Conservation (phyloP, 495 filamentous ascomycete species). For the Talaromyces stipitatus region DNA sequence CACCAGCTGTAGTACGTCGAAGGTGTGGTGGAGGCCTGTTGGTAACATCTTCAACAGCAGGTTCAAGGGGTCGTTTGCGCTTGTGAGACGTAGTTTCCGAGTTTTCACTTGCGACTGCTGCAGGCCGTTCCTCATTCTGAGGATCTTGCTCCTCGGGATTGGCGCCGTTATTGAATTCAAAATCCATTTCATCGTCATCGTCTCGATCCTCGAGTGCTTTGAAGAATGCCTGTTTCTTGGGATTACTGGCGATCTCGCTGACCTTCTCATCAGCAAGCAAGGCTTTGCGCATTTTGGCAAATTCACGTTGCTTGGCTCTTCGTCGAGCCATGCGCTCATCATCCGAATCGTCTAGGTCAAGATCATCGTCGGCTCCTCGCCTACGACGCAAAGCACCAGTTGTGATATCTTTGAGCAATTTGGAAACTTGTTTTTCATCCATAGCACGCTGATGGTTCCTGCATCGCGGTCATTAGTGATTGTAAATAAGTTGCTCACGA, state of each 20-base stretch:
- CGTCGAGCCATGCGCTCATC: constrained; percentile 72
- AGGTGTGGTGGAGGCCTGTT: constrained; percentile 55
- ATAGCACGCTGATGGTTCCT: constrained; percentile 34
- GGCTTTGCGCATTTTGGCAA: constrained; percentile 85
- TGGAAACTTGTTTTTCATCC: constrained; percentile 74
- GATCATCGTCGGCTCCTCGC: constrained; percentile 60
- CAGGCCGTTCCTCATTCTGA: constrained; percentile 18
- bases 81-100: constrained; percentile 28
- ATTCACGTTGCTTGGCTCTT: constrained; percentile 76
- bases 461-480: constrained; percentile 13
- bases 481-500: neutral
- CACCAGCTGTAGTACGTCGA: constrained; percentile 52
- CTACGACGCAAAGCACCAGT: constrained; percentile 78
- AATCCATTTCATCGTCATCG: constrained; percentile 67
- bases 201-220: constrained; percentile 78
- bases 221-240: constrained; percentile 84
- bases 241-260: constrained; percentile 82
- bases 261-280: constrained; percentile 86
- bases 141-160: constrained; percentile 41
- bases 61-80: constrained; percentile 46
- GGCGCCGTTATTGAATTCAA: constrained; percentile 57
- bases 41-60: constrained; percentile 32
- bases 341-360: constrained; percentile 80
- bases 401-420: constrained; percentile 86
- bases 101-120: constrained; percentile 18